phyloP scores from a whole-genome alignment of 306 rosid genomes.

The Albizia julibrissin region DNA sequence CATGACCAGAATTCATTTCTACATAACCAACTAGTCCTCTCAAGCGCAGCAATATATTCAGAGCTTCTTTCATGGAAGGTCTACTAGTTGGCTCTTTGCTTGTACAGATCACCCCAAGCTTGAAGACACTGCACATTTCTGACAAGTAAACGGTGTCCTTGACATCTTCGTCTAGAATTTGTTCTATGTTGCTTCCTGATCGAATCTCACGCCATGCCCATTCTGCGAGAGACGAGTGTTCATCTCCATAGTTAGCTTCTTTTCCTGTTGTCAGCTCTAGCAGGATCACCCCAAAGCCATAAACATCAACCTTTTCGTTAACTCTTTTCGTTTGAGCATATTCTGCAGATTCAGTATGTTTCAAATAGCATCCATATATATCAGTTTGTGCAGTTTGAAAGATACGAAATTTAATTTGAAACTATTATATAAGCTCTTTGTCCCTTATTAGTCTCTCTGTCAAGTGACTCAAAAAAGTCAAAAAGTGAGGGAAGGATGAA shows the following conservation, averaged over 20 bases:
- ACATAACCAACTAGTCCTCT: neutral
- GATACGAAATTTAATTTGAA: neutral
- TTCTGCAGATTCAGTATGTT: slow-evolving; percentile 41
- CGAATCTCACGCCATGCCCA: slow-evolving; percentile 53
- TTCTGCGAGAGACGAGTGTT: slow-evolving; percentile 49
- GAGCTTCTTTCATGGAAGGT: slow-evolving; percentile 65
- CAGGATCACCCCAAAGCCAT: slow-evolving; percentile 61
- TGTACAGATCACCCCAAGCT: slow-evolving; percentile 52
- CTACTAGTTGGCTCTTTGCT: slow-evolving; percentile 31
- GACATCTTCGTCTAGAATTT: slow-evolving; percentile 48
- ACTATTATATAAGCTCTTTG: neutral
- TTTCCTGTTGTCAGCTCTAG: slow-evolving; percentile 57
- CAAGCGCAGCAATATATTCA: slow-evolving; percentile 47
- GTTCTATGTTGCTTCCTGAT: slow-evolving; percentile 30
- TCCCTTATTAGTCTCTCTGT: neutral
- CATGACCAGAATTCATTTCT: slow-evolving; percentile 32
- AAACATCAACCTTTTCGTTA: slow-evolving; percentile 63
- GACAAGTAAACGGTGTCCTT: slow-evolving; percentile 41
- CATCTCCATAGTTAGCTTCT: slow-evolving; percentile 52
- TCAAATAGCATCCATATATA: neutral
- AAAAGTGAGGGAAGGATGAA: neutral
- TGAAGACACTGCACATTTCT: slow-evolving; percentile 51
- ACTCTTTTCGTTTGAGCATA: slow-evolving; percentile 52
- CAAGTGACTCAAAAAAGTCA: neutral
- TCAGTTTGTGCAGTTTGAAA: neutral